Evolutionary conservation across 2,329 filamentous ascomycete genomes (phyloP).

Genomic region (Beauveria sp.): DNA sequence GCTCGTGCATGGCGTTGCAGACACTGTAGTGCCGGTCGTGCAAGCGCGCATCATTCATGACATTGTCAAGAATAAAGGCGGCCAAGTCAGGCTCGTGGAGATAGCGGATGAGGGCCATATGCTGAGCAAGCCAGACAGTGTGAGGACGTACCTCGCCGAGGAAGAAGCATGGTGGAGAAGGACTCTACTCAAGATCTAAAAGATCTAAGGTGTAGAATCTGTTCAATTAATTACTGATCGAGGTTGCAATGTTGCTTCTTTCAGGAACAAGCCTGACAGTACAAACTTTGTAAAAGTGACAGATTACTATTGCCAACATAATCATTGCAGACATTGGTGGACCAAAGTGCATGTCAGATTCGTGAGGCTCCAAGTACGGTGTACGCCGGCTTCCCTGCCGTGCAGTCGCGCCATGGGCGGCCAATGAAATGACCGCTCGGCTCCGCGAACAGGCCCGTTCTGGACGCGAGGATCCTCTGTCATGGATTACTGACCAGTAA

Average conservation of each 20-base stretch:
- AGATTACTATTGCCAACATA: constrained; percentile 5
- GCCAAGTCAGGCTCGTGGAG: constrained; percentile 39
- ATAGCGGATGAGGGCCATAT: constrained; percentile 45
- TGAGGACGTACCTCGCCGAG: constrained; percentile 32
- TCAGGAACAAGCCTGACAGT: neutral
- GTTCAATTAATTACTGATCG: neutral
- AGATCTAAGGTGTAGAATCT: neutral
- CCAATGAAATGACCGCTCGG: neutral
- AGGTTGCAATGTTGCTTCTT: neutral
- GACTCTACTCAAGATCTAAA: constrained; percentile 23
- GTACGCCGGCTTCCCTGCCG: constrained; percentile 3
- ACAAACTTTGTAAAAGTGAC: neutral
- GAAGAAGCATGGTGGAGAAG: constrained; percentile 41
- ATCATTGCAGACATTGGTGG: neutral
- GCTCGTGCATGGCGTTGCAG: constrained; percentile 47
- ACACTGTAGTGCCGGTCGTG: constrained; percentile 50
- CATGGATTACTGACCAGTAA: neutral
- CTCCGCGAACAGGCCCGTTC: neutral
- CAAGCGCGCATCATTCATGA: constrained; percentile 47
- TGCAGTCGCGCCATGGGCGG: neutral
- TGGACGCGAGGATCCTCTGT: neutral
- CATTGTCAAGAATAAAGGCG: constrained; percentile 32
- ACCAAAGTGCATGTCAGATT: constrained; percentile 1
- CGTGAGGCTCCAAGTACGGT: constrained; percentile 4
- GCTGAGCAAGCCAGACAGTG: constrained; percentile 33